Percentiles rank a stretch among this genome's conserved stretches.
These are phyloP conservation scores for Ploettnerulaceae sp. DNA, from an alignment of 2,329 filamentous ascomycete genomes.

Conservation along the genomic window DNA sequence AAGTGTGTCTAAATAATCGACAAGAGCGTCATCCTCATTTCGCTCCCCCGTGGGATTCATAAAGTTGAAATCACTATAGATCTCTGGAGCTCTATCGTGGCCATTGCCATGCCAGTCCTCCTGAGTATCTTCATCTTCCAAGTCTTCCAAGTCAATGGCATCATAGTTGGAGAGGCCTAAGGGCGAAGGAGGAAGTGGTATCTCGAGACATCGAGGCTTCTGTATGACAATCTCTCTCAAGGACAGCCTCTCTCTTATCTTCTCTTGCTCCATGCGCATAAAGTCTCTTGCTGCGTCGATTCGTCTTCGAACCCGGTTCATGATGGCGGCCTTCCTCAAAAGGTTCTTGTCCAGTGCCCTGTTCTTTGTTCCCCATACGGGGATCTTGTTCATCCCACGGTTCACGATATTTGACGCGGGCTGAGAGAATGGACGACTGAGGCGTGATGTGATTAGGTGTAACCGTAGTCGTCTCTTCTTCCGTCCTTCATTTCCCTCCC, in stretches of 20 bases:
- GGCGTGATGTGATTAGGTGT: conserved; percentile 62
- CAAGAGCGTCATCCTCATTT: conserved; percentile 26
- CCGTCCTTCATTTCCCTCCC: conserved; percentile 28
- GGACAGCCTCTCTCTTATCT: conserved; percentile 20
- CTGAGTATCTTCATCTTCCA: conserved; percentile 29
- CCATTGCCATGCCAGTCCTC: conserved; percentile 20
- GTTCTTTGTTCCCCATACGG: conserved; percentile 42
- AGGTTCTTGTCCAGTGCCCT: conserved; percentile 44
- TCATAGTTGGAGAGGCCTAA: conserved; percentile 35
- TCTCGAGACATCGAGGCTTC: conserved; percentile 27
- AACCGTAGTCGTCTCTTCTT: conserved; percentile 66
- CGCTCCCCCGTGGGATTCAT: conserved; percentile 25
- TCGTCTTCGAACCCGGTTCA: conserved; percentile 54
- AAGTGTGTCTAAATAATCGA: conserved; percentile 33
- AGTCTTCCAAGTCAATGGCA: conserved; percentile 33
- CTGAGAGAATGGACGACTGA: conserved; percentile 64
- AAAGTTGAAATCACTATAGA: conserved; percentile 35
- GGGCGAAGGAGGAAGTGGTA: conserved; percentile 30
- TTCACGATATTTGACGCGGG: conserved; percentile 67
- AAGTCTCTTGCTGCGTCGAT: conserved; percentile 35
- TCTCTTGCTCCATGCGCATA: conserved; percentile 26
- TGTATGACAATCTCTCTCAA: conserved; percentile 27
- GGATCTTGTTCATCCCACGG: conserved; percentile 44
- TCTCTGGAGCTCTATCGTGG: conserved; percentile 14
- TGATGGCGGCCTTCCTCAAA: conserved; percentile 60